Evolutionary conservation across 345 rosid genomes (phyloP).

Genomic region (Raphanus raphanistrum): DNA sequence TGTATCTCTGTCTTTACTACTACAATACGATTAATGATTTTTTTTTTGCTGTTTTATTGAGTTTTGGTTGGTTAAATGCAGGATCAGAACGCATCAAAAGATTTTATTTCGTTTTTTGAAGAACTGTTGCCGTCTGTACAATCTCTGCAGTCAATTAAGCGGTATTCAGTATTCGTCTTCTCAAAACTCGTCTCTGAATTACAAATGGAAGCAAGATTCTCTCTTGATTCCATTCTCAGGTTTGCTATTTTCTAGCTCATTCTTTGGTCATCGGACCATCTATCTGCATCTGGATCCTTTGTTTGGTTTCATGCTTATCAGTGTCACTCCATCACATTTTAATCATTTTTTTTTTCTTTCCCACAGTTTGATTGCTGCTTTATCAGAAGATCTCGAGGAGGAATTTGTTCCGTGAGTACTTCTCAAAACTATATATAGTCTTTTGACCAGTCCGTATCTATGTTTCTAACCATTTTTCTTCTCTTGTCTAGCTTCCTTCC

Average conservation of each 20-base stretch:
- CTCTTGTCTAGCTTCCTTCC: neutral
- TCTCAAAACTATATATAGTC: neutral
- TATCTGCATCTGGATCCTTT: neutral
- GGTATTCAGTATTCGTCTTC: neutral
- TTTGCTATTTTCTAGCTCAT: neutral
- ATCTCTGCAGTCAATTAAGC: neutral
- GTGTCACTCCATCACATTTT: neutral
- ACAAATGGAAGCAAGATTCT: neutral
- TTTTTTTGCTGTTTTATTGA: no score
- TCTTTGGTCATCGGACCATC: neutral
- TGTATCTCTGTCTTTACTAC: no score
- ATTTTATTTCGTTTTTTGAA: neutral
- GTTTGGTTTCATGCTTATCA: neutral
- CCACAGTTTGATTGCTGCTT: neutral
- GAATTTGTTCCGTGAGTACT: neutral
- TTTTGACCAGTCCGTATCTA: neutral
- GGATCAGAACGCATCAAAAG: neutral
- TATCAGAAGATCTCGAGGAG: neutral
- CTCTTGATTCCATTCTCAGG: neutral
- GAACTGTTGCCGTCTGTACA: neutral
- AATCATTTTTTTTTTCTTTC: neutral
- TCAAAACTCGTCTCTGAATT: neutral
- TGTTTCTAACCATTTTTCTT: neutral
- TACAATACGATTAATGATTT: no score
- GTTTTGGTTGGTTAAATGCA: no score